Percentiles rank a stretch among this genome's conserved stretches.
phyloP scores from a whole-genome alignment of 495 filamentous ascomycete species.

The Tuber umbilicatum region DNA sequence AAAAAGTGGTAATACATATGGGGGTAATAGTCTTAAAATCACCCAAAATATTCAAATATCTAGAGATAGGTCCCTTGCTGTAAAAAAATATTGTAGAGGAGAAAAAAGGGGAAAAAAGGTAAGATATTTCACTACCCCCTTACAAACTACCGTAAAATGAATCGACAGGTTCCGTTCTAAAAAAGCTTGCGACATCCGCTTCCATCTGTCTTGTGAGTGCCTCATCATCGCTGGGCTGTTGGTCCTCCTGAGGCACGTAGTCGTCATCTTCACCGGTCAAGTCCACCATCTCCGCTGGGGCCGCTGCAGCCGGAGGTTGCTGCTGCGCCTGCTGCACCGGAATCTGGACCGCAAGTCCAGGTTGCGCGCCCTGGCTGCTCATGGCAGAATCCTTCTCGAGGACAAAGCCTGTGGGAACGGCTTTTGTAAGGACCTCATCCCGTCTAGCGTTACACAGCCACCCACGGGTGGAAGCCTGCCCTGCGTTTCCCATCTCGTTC shows the following conservation, averaged over 20 bases:
- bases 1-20: not conserved
- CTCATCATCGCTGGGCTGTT: slow-evolving; percentile 33
- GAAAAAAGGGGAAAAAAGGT: not conserved
- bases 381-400: slow-evolving; percentile 26
- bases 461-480: slow-evolving; percentile 19
- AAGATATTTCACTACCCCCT: not conserved
- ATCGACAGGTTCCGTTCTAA: slow-evolving; percentile 28
- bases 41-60: not conserved
- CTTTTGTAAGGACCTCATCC: slow-evolving; percentile 31
- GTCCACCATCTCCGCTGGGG: slow-evolving; percentile 28
- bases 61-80: not conserved
- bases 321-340: slow-evolving; percentile 7
- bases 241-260: slow-evolving; percentile 27
- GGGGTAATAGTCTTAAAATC: not conserved
- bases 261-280: slow-evolving; percentile 37
- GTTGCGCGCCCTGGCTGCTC: not conserved
- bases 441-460: slow-evolving; percentile 31
- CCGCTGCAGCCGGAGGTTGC: slow-evolving; percentile 10
- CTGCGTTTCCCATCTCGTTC: slow-evolving; percentile 41
- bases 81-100: not conserved
- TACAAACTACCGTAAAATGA: slow-evolving; percentile 41
- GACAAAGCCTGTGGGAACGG: slow-evolving; percentile 26
- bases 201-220: slow-evolving; percentile 38
- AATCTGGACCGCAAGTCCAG: slow-evolving; percentile 15
- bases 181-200: slow-evolving; percentile 39